Evolutionary conservation across 2,329 filamentous ascomycete genomes (phyloP).

Genomic region (Hymenoscyphus occultus): DNA sequence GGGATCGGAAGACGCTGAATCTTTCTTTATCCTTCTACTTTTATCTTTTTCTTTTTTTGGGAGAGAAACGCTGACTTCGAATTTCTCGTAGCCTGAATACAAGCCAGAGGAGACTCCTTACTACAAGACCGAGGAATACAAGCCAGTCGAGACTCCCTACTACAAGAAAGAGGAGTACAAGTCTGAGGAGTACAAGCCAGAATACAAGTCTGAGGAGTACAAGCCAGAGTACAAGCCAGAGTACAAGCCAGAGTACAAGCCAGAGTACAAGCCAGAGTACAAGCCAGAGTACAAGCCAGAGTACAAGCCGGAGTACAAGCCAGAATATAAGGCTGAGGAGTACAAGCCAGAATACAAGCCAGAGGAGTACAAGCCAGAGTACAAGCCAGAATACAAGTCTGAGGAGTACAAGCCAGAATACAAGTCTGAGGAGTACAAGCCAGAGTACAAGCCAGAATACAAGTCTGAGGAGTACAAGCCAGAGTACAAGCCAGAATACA

Average conservation of each 20-base stretch:
- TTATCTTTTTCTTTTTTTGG: no score
- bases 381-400: neutral
- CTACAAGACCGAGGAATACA: neutral
- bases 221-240: neutral
- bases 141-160: neutral
- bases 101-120: neutral
- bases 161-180: neutral
- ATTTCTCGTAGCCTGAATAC: neutral
- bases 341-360: neutral
- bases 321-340: neutral
- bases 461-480: neutral
- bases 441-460: neutral
- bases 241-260: neutral
- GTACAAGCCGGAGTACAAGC: slow-evolving; percentile 1
- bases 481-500: neutral
- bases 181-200: neutral
- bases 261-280: neutral
- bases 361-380: neutral
- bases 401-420: neutral
- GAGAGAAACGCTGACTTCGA: no score
- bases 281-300: neutral
- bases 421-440: neutral
- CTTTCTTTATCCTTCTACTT: no score
- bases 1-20: no score
- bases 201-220: neutral